Evolutionary conservation across 179 eudicot species (phyloP), one percentile per base, ranked within the genome.

Genomic region (Drosera spatulata): DNA sequence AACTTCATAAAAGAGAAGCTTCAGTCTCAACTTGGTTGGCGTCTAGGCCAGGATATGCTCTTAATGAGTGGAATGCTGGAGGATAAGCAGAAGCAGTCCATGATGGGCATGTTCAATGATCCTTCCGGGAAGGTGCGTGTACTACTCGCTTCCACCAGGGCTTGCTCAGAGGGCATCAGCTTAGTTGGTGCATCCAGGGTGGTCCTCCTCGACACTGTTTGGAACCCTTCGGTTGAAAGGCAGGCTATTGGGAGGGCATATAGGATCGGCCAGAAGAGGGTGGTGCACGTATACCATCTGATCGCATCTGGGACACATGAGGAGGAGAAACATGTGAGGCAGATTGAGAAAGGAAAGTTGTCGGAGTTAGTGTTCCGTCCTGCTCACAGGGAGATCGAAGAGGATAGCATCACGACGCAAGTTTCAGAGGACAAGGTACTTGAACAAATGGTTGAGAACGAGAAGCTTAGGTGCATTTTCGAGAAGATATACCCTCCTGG

Each of bases 161-260:
- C 82, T 0, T 78, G 82, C 15, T 63, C 60, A 15, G 82, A 78
- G 58, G 82, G 82, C 2, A 78, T 78, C 45, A 70, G 68, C 22
- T 66, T 78, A 2, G 76, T 75, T 0, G 82, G 82, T 43, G 82
- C 79, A 2, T 78, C 82, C 0, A 68, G 82, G 66, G 82, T 78
- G 3, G 77, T 78, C 11, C 54, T 78, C 46, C 71, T 78, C 6
- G 82, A 78, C 41, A 76, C 72, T 0, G 73, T 66, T 2, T 78
- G 82, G 82, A 78, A 78, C 50, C 82, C 82, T 0, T 66, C 79
- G 0, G 82, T 78, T 2, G 82, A 74, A 55, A 63, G 79, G 49
- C 82, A 78, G 50, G 82, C 82, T 2, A 75, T 78, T 37, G 72
- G 82, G 39, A 65, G 82, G 11, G 82, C 82, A 6, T 78, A 75